phyloP scores from a whole-genome alignment of 331 rosid genomes.

The Malus hybrid region DNA sequence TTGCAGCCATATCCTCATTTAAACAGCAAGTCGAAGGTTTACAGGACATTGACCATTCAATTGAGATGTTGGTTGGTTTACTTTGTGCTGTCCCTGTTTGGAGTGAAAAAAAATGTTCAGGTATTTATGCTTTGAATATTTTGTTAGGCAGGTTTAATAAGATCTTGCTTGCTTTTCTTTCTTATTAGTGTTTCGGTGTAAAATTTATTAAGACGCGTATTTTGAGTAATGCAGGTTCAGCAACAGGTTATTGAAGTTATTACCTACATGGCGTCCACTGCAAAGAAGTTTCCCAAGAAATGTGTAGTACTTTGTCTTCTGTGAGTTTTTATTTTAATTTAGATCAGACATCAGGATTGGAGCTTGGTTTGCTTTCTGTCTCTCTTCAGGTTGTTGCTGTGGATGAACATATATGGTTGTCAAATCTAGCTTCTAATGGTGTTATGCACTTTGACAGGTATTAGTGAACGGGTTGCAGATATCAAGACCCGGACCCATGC shows the following conservation, averaged over 20 bases:
- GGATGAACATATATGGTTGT: neutral
- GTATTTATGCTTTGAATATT: slow-evolving; percentile 19
- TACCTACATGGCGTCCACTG: slow-evolving; percentile 62
- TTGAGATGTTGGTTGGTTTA: slow-evolving; percentile 70
- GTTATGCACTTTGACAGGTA: slow-evolving; percentile 40
- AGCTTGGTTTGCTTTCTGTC: neutral
- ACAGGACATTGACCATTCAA: slow-evolving; percentile 53
- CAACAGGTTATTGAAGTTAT: slow-evolving; percentile 87
- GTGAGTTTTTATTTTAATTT: slow-evolving; percentile 28
- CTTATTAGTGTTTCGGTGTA: neutral
- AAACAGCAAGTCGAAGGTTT: slow-evolving; percentile 79
- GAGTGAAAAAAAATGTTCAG: slow-evolving; percentile 98
- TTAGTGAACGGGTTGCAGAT: slow-evolving; percentile 14
- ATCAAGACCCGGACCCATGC: too few species aligned
- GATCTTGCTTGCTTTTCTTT: neutral
- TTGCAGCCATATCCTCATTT: slow-evolving; percentile 79
- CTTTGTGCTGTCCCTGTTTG: slow-evolving; percentile 86
- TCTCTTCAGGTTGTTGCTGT: neutral
- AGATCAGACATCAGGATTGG: neutral
- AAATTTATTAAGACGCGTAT: slow-evolving; percentile 3
- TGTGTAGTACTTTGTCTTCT: slow-evolving; percentile 80
- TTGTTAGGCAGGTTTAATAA: neutral
- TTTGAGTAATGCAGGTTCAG: slow-evolving; percentile 64
- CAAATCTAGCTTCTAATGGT: neutral
- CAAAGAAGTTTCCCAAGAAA: slow-evolving; percentile 76